Conservation (phyloP, 2,329 filamentous ascomycete genomes). For the Chalara sp. region DNA sequence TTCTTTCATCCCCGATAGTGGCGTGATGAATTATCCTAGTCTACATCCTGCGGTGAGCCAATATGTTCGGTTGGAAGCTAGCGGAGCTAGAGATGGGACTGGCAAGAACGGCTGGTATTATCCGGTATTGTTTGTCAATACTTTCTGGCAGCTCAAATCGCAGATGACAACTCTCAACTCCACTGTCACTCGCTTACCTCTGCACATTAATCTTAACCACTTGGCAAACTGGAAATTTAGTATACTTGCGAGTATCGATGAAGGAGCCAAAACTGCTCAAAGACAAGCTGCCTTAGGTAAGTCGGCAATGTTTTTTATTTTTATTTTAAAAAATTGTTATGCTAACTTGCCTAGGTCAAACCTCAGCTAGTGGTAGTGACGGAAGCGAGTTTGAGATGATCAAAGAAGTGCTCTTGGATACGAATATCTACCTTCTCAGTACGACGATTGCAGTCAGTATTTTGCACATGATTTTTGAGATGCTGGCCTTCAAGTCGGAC, state of each 20-base stretch:
- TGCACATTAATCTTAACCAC: slow-evolving; percentile 80
- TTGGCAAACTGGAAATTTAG: slow-evolving; percentile 85
- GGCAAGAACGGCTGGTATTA: slow-evolving; percentile 93
- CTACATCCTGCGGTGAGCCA: slow-evolving; percentile 70
- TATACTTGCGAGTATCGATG: slow-evolving; percentile 76
- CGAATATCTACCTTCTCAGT: slow-evolving; percentile 82
- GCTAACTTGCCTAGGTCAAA: slow-evolving; percentile 16
- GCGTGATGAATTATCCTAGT: slow-evolving; percentile 57
- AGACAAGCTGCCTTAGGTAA: slow-evolving; percentile 68
- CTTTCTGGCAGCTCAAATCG: slow-evolving; percentile 89
- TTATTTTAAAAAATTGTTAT: not conserved
- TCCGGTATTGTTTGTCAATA: slow-evolving; percentile 87
- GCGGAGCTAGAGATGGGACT: slow-evolving; percentile 71
- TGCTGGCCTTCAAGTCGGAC: slow-evolving; percentile 93
- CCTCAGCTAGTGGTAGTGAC: slow-evolving; percentile 67
- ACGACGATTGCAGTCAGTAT: slow-evolving; percentile 81
- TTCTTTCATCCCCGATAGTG: slow-evolving; percentile 76
- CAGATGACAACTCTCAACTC: slow-evolving; percentile 92
- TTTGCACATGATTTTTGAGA: slow-evolving; percentile 91
- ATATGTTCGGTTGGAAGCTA: slow-evolving; percentile 73
- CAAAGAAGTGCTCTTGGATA: slow-evolving; percentile 91
- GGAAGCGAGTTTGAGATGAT: slow-evolving; percentile 94
- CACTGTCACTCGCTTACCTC: slow-evolving; percentile 73
- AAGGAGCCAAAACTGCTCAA: slow-evolving; percentile 77
- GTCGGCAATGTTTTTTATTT: slow-evolving; percentile 18